Evolutionary conservation across 2,329 filamentous ascomycete species (phyloP).

Genomic region (Rhynchosporium agropyri): DNA sequence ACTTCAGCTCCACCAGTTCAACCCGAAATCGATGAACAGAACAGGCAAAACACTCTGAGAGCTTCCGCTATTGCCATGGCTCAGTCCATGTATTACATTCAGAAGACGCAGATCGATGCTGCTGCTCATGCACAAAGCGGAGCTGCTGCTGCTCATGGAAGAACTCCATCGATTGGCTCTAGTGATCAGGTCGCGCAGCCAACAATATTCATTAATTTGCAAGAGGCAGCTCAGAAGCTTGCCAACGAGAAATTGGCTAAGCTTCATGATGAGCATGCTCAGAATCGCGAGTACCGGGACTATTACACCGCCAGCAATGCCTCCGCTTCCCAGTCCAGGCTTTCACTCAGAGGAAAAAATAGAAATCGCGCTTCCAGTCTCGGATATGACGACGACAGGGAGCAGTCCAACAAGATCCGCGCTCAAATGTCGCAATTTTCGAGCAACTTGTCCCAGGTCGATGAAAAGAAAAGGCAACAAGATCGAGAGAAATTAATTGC

Average conservation of each 20-base stretch:
- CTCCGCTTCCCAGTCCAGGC: slow-evolving; percentile 50
- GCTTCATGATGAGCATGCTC: slow-evolving; percentile 70
- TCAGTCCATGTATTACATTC: slow-evolving; percentile 76
- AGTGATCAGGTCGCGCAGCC: slow-evolving; percentile 49
- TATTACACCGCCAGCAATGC: slow-evolving; percentile 79
- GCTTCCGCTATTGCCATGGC: slow-evolving; percentile 90
- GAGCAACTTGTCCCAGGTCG: slow-evolving; percentile 66
- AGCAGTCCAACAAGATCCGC: slow-evolving; percentile 71
- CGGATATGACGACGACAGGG: slow-evolving; percentile 55
- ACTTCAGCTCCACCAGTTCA: slow-evolving; percentile 74
- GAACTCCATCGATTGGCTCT: slow-evolving; percentile 41
- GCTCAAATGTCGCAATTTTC: slow-evolving; percentile 80
- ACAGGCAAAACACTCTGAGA: slow-evolving; percentile 70
- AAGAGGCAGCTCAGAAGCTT: slow-evolving; percentile 84
- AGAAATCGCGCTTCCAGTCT: slow-evolving; percentile 70
- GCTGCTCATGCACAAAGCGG: slow-evolving; percentile 36
- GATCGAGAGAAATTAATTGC: slow-evolving; percentile 78
- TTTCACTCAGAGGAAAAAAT: slow-evolving; percentile 58
- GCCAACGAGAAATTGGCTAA: slow-evolving; percentile 82
- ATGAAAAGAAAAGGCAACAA: slow-evolving; percentile 71
- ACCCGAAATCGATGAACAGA: slow-evolving; percentile 73
- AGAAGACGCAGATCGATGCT: slow-evolving; percentile 56
- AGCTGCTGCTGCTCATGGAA: slow-evolving; percentile 41
- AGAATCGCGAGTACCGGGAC: slow-evolving; percentile 66
- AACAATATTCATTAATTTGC: slow-evolving; percentile 64